These are phyloP conservation scores for Colletotrichum phormii DNA, from an alignment of 2,329 filamentous ascomycete genomes.

Conservation along the genomic window DNA sequence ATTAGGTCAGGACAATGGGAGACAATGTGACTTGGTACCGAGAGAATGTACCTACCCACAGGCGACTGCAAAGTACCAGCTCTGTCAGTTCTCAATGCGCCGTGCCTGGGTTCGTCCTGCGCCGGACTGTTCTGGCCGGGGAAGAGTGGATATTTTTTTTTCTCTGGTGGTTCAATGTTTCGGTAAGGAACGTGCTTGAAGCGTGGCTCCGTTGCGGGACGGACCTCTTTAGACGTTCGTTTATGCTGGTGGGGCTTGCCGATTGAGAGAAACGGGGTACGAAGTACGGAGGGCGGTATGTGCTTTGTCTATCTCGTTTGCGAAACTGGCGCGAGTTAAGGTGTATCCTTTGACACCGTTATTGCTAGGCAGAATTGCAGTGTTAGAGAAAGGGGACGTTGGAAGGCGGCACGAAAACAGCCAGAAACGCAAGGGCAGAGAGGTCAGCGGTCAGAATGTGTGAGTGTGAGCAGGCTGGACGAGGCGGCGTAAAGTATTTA, in stretches of 20 bases:
- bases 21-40: not conserved
- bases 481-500: slow-evolving; percentile 35
- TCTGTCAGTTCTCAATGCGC: slow-evolving; percentile 10
- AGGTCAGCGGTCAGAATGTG: not conserved
- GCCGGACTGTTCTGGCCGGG: slow-evolving; percentile 8
- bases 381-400: not conserved
- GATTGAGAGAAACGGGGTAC: not conserved
- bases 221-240: slow-evolving; percentile 22
- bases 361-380: not conserved
- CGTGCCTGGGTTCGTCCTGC: not conserved
- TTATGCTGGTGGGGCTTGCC: slow-evolving; percentile 15
- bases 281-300: too few species aligned
- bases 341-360: not conserved
- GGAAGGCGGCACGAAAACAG: not conserved
- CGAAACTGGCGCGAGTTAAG: not conserved
- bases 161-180: slow-evolving; percentile 16
- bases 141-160: not conserved
- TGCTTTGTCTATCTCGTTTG: too few species aligned
- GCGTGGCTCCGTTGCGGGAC: slow-evolving; percentile 33
- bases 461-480: slow-evolving; percentile 28
- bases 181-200: slow-evolving; percentile 31
- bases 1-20: not conserved
- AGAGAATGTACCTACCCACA: not conserved
- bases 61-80: not conserved
- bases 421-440: not conserved